Percentiles rank a stretch among this genome's conserved stretches.
Evolutionary conservation across 805 yeast species (phyloP).

Genomic region (Yamadazyma paraphyllophila): DNA sequence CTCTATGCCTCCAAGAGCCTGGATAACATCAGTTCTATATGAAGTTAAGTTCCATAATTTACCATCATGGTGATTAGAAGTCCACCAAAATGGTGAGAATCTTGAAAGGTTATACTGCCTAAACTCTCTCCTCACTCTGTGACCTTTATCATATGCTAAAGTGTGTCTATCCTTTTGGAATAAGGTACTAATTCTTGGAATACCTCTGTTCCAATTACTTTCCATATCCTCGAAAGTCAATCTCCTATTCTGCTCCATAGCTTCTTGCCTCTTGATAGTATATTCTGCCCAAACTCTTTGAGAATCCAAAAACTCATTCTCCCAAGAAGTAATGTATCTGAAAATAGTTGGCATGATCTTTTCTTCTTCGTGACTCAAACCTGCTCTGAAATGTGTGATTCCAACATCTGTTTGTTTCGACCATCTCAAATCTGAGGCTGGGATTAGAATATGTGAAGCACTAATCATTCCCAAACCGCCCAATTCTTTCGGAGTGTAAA

Average conservation of each 20-base stretch:
- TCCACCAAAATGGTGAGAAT: constrained; percentile 96
- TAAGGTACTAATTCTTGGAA: constrained; percentile 91
- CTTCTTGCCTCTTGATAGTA: constrained; percentile 85
- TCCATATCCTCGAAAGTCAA: constrained; percentile 91
- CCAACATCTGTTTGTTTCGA: constrained; percentile 93
- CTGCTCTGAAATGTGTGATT: constrained; percentile 89
- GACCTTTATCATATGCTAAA: constrained; percentile 91
- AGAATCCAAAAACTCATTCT: constrained; percentile 89
- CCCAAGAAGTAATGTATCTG: constrained; percentile 94
- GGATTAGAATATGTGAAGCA: constrained; percentile 93
- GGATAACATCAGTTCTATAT: constrained; percentile 92
- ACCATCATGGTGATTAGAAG: constrained; percentile 90
- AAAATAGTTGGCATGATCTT: constrained; percentile 89
- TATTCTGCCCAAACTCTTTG: constrained; percentile 98
- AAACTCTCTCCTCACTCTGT: constrained; percentile 77
- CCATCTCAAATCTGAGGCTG: constrained; percentile 89
- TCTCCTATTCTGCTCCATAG: constrained; percentile 79
- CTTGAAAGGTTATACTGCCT: constrained; percentile 69
- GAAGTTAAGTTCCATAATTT: constrained; percentile 91
- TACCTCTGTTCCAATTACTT: constrained; percentile 93
- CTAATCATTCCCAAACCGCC: constrained; percentile 98
- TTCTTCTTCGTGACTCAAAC: constrained; percentile 80
- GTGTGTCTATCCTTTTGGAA: constrained; percentile 96
- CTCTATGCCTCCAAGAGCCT: constrained; percentile 96
- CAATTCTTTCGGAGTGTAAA: constrained; percentile 93